Evolutionary conservation across 2,329 filamentous ascomycete genomes (phyloP).

Genomic region (Thermomyces lanuginosus): DNA sequence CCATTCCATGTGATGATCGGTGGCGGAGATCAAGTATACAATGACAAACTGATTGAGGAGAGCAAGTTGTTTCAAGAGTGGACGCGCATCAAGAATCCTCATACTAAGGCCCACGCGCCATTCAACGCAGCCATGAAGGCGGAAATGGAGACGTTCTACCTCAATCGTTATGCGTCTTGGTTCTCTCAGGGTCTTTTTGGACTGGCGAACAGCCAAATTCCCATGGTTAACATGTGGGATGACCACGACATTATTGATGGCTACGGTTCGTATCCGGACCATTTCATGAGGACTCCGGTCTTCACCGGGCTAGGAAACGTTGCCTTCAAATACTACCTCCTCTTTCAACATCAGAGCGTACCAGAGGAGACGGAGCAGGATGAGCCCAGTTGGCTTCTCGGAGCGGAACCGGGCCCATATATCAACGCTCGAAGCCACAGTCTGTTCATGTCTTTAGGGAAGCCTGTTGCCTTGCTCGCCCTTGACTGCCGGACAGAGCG

Average conservation of each 20-base stretch:
- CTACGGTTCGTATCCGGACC: constrained; percentile 80
- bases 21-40: constrained; percentile 93
- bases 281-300: constrained; percentile 79
- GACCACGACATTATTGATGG: constrained; percentile 88
- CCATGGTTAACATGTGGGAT: constrained; percentile 97
- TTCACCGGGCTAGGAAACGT: constrained; percentile 80
- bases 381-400: constrained; percentile 85
- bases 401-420: constrained; percentile 66
- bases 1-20: constrained; percentile 98
- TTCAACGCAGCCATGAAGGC: constrained; percentile 72
- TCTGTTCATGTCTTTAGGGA: constrained; percentile 68
- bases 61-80: constrained; percentile 66
- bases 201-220: constrained; percentile 85
- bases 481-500: constrained; percentile 86
- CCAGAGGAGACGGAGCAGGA: constrained; percentile 60
- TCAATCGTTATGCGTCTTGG: constrained; percentile 82
- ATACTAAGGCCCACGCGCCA: constrained; percentile 60
- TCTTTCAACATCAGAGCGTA: constrained; percentile 92
- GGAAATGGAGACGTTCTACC: constrained; percentile 75
- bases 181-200: constrained; percentile 90
- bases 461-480: constrained; percentile 64
- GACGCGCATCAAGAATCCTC: constrained; percentile 62
- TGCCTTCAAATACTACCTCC: constrained; percentile 96
- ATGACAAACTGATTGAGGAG: constrained; percentile 64
- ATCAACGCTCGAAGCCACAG: constrained; percentile 75